Conservation (phyloP, 73 alveolate species). For the Paramecium sonneborni region DNA sequence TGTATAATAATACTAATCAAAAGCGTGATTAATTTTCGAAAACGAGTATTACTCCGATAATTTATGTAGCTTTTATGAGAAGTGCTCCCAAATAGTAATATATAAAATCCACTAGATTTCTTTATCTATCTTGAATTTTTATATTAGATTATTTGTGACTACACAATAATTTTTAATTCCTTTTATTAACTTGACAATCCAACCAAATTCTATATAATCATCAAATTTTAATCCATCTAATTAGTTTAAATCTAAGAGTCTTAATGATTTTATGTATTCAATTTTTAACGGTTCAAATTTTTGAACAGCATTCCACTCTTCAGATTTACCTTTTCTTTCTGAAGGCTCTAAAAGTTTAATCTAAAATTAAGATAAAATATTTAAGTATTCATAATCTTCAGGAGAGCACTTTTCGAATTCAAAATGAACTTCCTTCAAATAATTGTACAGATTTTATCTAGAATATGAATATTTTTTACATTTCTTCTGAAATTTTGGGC, state of each 20-base stretch:
- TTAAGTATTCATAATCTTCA: not conserved
- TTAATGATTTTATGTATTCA: not conserved
- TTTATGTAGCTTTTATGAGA: not conserved
- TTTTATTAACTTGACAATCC: not conserved
- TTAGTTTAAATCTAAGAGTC: not conserved
- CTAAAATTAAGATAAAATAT: not conserved
- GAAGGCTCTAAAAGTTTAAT: not conserved
- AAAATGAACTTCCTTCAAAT: not conserved
- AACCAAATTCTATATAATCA: not conserved
- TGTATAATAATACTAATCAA: not conserved
- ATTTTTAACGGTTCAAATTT: not conserved
- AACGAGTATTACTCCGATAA: not conserved
- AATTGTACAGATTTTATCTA: not conserved
- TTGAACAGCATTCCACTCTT: not conserved
- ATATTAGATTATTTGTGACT: not conserved
- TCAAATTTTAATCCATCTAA: not conserved
- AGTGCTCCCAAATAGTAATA: not conserved
- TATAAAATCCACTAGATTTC: not conserved
- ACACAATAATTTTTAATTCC: not conserved
- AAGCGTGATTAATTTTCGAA: not conserved
- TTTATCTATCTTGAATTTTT: not conserved
- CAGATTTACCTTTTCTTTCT: not conserved
- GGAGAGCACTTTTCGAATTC: not conserved
- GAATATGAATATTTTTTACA: not conserved
- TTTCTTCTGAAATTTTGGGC: not conserved